Evolutionary conservation across 2,329 filamentous ascomycete genomes (phyloP).

Genomic region (Ophiostoma ips): DNA sequence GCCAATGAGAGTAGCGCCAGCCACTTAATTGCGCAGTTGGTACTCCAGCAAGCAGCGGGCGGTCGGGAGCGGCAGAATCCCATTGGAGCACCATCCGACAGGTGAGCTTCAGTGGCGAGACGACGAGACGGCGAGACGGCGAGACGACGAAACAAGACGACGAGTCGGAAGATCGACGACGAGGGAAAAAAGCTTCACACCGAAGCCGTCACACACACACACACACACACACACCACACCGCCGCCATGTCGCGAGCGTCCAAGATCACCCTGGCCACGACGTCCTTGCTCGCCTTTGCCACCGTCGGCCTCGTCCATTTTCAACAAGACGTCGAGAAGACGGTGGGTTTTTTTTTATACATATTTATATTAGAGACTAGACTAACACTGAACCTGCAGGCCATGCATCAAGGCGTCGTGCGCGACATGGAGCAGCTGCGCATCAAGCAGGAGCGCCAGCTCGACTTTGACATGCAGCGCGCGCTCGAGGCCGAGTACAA

Average conservation of each 20-base stretch:
- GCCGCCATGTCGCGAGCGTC: constrained; percentile 95
- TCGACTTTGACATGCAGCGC: constrained; percentile 88
- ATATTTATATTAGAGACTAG: neutral
- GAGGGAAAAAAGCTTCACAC: neutral
- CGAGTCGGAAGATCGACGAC: too few species aligned
- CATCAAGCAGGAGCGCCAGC: constrained; percentile 76
- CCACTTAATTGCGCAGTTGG: constrained; percentile 12
- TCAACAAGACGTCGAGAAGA: constrained; percentile 67
- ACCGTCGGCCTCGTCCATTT: constrained; percentile 83
- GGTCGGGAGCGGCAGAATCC: constrained; percentile 10
- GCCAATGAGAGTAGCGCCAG: neutral
- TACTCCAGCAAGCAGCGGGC: neutral
- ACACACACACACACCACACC: too few species aligned
- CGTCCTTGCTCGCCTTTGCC: constrained; percentile 58
- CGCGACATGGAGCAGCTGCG: constrained; percentile 91
- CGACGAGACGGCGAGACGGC: neutral
- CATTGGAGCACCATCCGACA: neutral
- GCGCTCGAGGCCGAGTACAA: constrained; percentile 78
- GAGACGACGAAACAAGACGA: neutral
- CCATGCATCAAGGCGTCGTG: constrained; percentile 90
- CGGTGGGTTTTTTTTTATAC: constrained; percentile 38
- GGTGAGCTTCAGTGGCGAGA: neutral
- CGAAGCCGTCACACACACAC: too few species aligned
- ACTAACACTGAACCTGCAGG: constrained; percentile 40
- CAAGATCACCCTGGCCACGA: constrained; percentile 69